Evolutionary conservation across 2,329 filamentous ascomycete genomes (phyloP).

Genomic region (Nemania diffusa): DNA sequence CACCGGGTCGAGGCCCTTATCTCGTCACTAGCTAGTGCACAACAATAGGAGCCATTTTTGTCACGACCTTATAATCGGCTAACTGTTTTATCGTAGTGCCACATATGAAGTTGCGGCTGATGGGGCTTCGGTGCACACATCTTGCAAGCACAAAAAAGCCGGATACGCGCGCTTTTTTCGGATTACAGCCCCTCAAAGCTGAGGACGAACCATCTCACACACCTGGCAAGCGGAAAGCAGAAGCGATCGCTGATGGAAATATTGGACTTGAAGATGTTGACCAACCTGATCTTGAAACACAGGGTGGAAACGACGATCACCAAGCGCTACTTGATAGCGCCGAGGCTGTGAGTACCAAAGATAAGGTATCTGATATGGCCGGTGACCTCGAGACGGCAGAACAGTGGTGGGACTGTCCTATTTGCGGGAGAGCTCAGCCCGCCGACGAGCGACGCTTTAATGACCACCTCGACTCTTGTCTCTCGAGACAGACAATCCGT

Average conservation of each 20-base stretch:
- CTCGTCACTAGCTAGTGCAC: neutral
- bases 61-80: neutral
- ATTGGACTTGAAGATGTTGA: slow-evolving; percentile 51
- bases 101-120: slow-evolving; percentile 80
- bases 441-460: slow-evolving; percentile 85
- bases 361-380: slow-evolving; percentile 39
- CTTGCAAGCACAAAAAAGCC: slow-evolving; percentile 86
- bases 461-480: slow-evolving; percentile 89
- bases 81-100: slow-evolving; percentile 58
- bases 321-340: neutral
- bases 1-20: neutral
- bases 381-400: slow-evolving; percentile 45
- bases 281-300: slow-evolving; percentile 45
- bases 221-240: slow-evolving; percentile 54
- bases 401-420: slow-evolving; percentile 84
- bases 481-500: slow-evolving; percentile 86
- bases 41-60: too few species aligned
- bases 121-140: slow-evolving; percentile 90
- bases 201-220: slow-evolving; percentile 37
- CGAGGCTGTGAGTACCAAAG: slow-evolving; percentile 42
- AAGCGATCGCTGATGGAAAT: slow-evolving; percentile 60
- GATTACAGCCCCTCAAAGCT: slow-evolving; percentile 58
- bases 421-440: slow-evolving; percentile 80
- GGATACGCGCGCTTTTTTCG: slow-evolving; percentile 83
- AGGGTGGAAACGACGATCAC: neutral